Evolutionary conservation across 306 rosid species (phyloP).

Genomic region (Boehmeria nivea): DNA sequence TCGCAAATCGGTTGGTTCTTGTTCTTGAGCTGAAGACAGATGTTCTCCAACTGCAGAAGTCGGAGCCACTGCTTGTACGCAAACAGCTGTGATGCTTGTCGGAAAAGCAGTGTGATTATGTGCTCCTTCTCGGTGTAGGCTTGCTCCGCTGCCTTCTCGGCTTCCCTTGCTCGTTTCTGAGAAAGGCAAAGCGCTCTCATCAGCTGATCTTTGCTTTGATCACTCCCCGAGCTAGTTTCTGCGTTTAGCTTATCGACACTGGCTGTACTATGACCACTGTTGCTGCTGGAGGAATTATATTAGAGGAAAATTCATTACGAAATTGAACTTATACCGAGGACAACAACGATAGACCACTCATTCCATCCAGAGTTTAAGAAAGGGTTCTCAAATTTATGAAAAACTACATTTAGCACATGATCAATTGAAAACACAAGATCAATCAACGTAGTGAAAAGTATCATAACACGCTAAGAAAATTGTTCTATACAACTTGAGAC

Average conservation of each 20-base stretch:
- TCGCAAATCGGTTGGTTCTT: slow-evolving; percentile 41
- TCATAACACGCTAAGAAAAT: too few species aligned
- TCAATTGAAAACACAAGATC: too few species aligned
- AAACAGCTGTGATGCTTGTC: slow-evolving; percentile 79
- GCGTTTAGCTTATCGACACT: slow-evolving; percentile 19
- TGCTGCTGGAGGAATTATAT: slow-evolving; percentile 24
- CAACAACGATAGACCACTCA: too few species aligned
- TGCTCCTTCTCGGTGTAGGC: slow-evolving; percentile 84
- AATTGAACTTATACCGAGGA: slow-evolving; percentile 11
- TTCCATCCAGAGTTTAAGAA: too few species aligned
- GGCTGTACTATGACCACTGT: slow-evolving; percentile 36
- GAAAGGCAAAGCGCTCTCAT: slow-evolving; percentile 82
- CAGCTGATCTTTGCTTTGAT: slow-evolving; percentile 52
- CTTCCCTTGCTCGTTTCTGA: slow-evolving; percentile 89
- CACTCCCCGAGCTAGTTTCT: slow-evolving; percentile 11
- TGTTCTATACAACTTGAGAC: too few species aligned
- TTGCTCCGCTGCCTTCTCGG: slow-evolving; percentile 74
- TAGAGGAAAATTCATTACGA: slow-evolving; percentile 7
- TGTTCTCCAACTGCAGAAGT: slow-evolving; percentile 74
- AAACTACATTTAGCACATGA: too few species aligned
- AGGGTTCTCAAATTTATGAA: too few species aligned
- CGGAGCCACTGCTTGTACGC: slow-evolving; percentile 86
- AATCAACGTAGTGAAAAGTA: too few species aligned
- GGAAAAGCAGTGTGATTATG: slow-evolving; percentile 56
- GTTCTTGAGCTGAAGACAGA: slow-evolving; percentile 69